Conservation (phyloP, 129 eudicot genomes). For the Daucus carota region DH1_v3.0 NC_030385.2:12732001-12732500, state of each 20-base stretch:
- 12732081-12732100: constrained; percentile 89
- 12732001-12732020: neutral
- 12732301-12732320: too few species aligned
- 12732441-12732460: too few species aligned
- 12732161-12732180: constrained; percentile 87
- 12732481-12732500: too few species aligned
- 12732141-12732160: constrained; percentile 76
- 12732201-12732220: constrained; percentile 7
- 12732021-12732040: neutral
- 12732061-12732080: neutral
- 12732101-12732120: constrained; percentile 62
- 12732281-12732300: neutral
- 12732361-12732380: too few species aligned
- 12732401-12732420: too few species aligned
- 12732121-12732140: constrained; percentile 92
- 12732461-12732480: too few species aligned
- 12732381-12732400: too few species aligned
- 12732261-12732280: neutral
- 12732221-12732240: neutral
- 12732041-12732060: neutral
- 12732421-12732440: too few species aligned
- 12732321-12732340: too few species aligned
- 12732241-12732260: neutral
- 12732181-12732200: constrained; percentile 74
- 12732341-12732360: too few species aligned